Base-by-base conservation (phyloP, 805 yeast species). In the Zygotorulaspora florentina region DNA sequence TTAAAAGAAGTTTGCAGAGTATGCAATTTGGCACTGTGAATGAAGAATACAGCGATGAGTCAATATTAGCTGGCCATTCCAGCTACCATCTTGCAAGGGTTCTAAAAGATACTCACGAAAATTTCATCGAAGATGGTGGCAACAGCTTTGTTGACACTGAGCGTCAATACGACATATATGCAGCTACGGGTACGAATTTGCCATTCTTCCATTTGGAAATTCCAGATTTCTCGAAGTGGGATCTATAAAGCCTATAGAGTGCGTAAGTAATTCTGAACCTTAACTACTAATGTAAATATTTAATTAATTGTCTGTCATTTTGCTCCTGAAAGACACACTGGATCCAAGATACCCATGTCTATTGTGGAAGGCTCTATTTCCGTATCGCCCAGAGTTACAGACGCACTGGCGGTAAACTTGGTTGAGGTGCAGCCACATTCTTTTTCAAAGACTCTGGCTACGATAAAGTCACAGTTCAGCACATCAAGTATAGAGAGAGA, bases 21-120 rank as follows among this genome's bases (percentile, higher is more conserved):
- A 81, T 82, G 46, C 95, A 95, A 1, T 88, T 88, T 68, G 95
- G 96, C 39, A 70, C 77, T 15, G 71, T 73, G 42, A 72, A 67
- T 20, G 75, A 71, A 26, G 73, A 60, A 16, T 58, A 38, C 37
- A 60, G 65, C 43, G 66, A 62, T 46, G 65, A 60, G 39, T 58
- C 67, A 3, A 57, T 62, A 15, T 55, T 65, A 31, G 52, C 57
- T 3, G 67, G 67, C 35, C 68, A 64, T 44, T 44, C 64, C 10
- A 57, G 64, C 37, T 64, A 58, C 46, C 68, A 64, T 47, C 30
- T 64, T 18, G 58, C 57, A 18, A 58, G 53, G 29, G 53, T 52
- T 8, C 59, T 55, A 11, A 47, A 36, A 5, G 45, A 46, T 23
- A 8, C 47, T 23, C 53, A 48, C 36, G 46, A 48, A 13, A 47